Base-by-base conservation (phyloP, 306 rosid species). In the Inga leiocalycina region DNA sequence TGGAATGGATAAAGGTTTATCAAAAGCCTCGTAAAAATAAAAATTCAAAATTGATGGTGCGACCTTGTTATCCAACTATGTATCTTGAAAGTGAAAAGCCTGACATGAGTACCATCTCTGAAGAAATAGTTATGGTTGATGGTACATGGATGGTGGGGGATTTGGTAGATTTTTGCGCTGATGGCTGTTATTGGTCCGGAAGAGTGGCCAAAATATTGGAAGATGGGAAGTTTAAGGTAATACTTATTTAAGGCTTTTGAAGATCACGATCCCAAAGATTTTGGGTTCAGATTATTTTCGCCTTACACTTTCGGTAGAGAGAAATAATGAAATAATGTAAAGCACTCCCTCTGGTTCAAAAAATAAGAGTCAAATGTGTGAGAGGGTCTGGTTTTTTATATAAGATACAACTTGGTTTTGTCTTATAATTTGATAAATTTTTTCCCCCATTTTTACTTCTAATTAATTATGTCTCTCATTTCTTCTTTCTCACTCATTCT, bases 121-220 rank as follows among this genome's bases (percentile, higher is more conserved):
- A 87, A 85, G 85, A 70, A 61, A 56, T 86, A 45, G 94, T 91
- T 68, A 66, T 90, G 57, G 82, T 85, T 75, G 68, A 76, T 66
- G 85, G 87, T 52, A 66, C 3, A 37, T 91, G 96, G 99, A 92
- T 88, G 81, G 89, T 90, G 73, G 99, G 98, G 62, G 91, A 95
- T 89, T 89, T 92, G 86, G 96, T 95, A 41, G 99, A 95, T 85
- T 95, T 98, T 96, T 82, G 68, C 80, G 24, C 61, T 22, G 97
- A 92, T 81, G 89, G 80, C 71, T 95, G 98, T 74, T 86, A 85
- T 89, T 95, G 99, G 99, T 92, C 96, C 13, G 97, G 92, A 74
- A 87, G 19, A 79, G 82, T 93, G 69, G 75, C 79, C 76, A 59
- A 91, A 75, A 32, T 91, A 73, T 75, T 87, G 84, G 90, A 88